Evolutionary conservation across 2,329 filamentous ascomycete genomes (phyloP).

Genomic region (Venturia asperata): DNA sequence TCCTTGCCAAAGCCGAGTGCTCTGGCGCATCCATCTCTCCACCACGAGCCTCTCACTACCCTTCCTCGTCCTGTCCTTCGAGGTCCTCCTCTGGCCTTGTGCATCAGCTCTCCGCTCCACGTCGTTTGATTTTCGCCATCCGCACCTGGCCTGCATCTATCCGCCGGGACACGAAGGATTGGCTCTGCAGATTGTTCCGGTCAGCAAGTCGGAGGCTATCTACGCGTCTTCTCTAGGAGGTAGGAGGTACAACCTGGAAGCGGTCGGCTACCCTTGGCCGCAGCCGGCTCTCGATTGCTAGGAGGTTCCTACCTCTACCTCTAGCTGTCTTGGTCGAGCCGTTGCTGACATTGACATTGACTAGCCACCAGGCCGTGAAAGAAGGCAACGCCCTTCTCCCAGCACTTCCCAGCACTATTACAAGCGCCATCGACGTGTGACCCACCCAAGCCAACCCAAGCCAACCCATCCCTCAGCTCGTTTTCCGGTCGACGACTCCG

Average conservation of each 20-base stretch:
- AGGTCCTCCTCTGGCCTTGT: conserved; percentile 11
- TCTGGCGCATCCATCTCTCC: neutral
- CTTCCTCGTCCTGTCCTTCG: neutral
- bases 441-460: no score
- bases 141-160: neutral
- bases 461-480: conserved; percentile 4
- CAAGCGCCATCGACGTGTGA: neutral
- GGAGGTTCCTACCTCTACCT: no score
- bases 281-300: neutral
- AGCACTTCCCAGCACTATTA: neutral
- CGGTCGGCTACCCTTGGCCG: neutral
- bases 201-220: neutral
- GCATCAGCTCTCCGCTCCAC: neutral
- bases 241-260: no score
- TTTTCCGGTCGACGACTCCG: conserved; percentile 6
- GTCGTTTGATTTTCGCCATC: neutral
- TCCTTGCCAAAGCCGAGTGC: conserved; percentile 4
- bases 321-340: neutral
- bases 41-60: neutral
- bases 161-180: conserved; percentile 1
- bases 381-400: conserved; percentile 5
- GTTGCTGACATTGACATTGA: neutral
- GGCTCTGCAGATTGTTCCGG: neutral
- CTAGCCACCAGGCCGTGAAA: neutral
- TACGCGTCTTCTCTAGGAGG: no score